Evolutionary conservation across 2,329 filamentous ascomycete genomes (phyloP).

Genomic region (Fusarium oxysporum): DNA sequence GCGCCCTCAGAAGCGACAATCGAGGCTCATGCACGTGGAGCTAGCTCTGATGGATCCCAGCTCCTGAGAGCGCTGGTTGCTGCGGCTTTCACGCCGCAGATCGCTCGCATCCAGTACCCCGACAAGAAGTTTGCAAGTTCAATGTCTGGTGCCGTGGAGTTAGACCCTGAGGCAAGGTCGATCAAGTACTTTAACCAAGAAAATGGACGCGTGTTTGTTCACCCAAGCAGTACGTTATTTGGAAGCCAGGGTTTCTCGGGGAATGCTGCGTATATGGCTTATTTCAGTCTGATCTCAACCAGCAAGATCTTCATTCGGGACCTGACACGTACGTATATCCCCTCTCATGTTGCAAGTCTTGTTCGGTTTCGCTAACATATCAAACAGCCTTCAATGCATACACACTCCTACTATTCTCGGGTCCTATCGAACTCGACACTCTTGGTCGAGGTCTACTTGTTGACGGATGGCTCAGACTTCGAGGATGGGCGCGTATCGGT

Average conservation of each 20-base stretch:
- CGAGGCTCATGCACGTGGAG: constrained; percentile 38
- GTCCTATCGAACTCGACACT: constrained; percentile 86
- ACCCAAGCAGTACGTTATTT: constrained; percentile 89
- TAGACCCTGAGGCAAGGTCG: constrained; percentile 90
- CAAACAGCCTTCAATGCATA: constrained; percentile 87
- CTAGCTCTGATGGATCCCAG: constrained; percentile 50
- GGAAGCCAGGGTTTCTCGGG: constrained; percentile 81
- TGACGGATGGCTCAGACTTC: constrained; percentile 87
- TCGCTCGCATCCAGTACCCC: constrained; percentile 91
- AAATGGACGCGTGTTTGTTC: constrained; percentile 89
- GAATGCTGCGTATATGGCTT: constrained; percentile 82
- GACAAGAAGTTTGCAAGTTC: constrained; percentile 95
- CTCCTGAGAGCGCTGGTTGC: constrained; percentile 78
- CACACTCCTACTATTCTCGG: constrained; percentile 87
- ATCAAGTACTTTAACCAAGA: constrained; percentile 95
- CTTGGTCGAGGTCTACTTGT: constrained; percentile 87
- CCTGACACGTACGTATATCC: constrained; percentile 76
- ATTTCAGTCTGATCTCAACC: constrained; percentile 92
- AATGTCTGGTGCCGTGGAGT: constrained; percentile 87
- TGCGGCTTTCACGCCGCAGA: constrained; percentile 83
- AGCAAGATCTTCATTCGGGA: constrained; percentile 93
- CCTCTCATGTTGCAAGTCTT: background rate
- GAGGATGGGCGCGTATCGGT: constrained; percentile 95
- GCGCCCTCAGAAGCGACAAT: constrained; percentile 53
- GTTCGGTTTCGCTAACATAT: constrained; percentile 8